Base-by-base conservation (phyloP, 2,329 filamentous ascomycete genomes). In the Clonostachys byssicola region DNA sequence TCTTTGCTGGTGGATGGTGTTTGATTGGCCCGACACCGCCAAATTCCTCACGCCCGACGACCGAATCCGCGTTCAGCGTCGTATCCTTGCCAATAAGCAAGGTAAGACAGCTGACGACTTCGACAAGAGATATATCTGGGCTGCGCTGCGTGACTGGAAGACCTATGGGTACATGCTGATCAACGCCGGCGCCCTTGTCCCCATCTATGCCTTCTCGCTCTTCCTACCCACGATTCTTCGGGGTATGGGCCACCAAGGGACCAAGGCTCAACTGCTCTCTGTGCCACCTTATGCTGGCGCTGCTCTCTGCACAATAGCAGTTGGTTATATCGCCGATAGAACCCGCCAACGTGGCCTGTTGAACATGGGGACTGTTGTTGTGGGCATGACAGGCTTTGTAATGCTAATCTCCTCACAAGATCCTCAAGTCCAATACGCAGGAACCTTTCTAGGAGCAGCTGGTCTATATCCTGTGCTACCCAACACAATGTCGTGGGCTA, bases 1-100 rank as follows among this genome's bases (percentile, higher is more conserved):
- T 5, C 56, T 74, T 2, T 82, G 82, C 1, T 91, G 86, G 65
- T 92, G 82, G 72, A 73, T 84, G 52, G 80, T 95, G 1, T 78
- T 89, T 54, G 89, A 95, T 57, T 95, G 91, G 55, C 91, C 91
- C 0, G 88, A 90, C 52, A 82, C 87, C 30, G 88, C 89, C 1
- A 77, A 56, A 0, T 95, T 95, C 60, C 74, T 95, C 17, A 83
- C 80, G 0, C 77, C 82, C 8, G 78, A 81, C 33, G 89, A 95
- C 56, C 79, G 86, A 3, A 78, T 75, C 1, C 83, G 89, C 42
- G 86, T 94, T 0, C 86, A 92, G 45, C 88, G 88, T 39, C 70
- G 90, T 4, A 77, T 79, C 13, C 78, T 90, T 1, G 71, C 95
- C 18, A 83, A 83, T 49, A 77, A 77, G 16, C 89, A 95, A 71